Evolutionary conservation across 202 grass and related monocot genomes (phyloP).

Genomic region (Bolboschoenoplectus hybrid): DNA sequence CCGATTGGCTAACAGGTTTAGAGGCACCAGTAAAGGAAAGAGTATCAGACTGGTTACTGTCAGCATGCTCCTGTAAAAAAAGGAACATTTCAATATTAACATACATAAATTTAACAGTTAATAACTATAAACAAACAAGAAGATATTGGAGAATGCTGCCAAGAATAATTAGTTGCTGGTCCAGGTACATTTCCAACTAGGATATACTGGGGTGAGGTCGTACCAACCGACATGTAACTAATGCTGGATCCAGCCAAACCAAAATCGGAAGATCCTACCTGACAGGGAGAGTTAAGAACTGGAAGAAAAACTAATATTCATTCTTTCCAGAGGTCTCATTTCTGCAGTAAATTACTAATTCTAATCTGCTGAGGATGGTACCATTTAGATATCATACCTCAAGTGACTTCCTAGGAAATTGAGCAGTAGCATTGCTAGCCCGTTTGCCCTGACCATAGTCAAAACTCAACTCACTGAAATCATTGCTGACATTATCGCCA

Average conservation of each 20-base stretch:
- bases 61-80: conserved; percentile 63
- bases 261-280: neutral
- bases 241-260: neutral
- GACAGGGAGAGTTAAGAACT: neutral
- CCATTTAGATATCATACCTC: conserved; percentile 53
- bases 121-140: conserved; percentile 20
- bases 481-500: conserved; percentile 45
- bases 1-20: conserved; percentile 72
- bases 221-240: neutral
- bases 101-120: conserved; percentile 17
- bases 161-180: neutral
- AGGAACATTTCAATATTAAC: conserved; percentile 26
- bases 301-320: conserved; percentile 4
- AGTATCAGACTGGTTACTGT: conserved; percentile 58
- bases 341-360: neutral
- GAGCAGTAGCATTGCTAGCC: conserved; percentile 44
- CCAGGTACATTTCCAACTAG: neutral
- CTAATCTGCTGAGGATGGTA: neutral
- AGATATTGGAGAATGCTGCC: neutral
- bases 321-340: neutral
- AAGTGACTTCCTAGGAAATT: conserved; percentile 55
- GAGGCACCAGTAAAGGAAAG: conserved; percentile 41
- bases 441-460: conserved; percentile 71
- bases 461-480: conserved; percentile 67
- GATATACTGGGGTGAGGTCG: neutral